phyloP scores from a whole-genome alignment of 768 basidiomycete species.

The Rhizopogon sp. region DNA sequence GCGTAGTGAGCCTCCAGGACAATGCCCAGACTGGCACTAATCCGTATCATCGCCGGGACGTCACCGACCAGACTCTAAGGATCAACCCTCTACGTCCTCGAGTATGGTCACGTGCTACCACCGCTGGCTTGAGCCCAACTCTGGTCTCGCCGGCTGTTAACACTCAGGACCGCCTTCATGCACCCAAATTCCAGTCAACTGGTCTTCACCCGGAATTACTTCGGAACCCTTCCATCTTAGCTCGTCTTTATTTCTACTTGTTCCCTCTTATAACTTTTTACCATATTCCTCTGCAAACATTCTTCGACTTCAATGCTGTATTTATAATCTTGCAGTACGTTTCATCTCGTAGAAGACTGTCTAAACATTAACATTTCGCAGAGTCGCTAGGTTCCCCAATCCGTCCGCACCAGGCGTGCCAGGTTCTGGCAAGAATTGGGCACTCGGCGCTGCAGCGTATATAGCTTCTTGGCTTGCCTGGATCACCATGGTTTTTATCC shows the following conservation, averaged over 20 bases:
- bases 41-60: conserved; percentile 30
- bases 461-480: conserved; percentile 76
- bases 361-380: conserved; percentile 21
- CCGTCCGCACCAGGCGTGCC: conserved; percentile 64
- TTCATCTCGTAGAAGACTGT: conserved; percentile 8
- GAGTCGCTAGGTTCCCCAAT: conserved; percentile 72
- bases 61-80: conserved; percentile 47
- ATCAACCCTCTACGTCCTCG: conserved; percentile 37
- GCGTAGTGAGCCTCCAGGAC: conserved; percentile 71
- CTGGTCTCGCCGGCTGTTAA: conserved; percentile 34
- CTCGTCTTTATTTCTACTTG: conserved; percentile 60
- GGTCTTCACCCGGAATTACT: conserved; percentile 67
- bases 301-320: conserved; percentile 86
- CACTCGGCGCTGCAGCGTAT: conserved; percentile 78
- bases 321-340: conserved; percentile 83
- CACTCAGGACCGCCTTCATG: conserved; percentile 31
- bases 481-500: conserved; percentile 64
- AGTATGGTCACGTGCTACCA: conserved; percentile 57
- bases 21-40: conserved; percentile 35
- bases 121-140: conserved; percentile 38
- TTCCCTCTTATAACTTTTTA: conserved; percentile 69
- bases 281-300: conserved; percentile 72
- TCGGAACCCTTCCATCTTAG: conserved; percentile 50
- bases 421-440: conserved; percentile 75
- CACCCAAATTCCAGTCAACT: conserved; percentile 63